Conservation (phyloP, 2,329 filamentous ascomycete genomes). For the Cercospora nicotianae region DNA sequence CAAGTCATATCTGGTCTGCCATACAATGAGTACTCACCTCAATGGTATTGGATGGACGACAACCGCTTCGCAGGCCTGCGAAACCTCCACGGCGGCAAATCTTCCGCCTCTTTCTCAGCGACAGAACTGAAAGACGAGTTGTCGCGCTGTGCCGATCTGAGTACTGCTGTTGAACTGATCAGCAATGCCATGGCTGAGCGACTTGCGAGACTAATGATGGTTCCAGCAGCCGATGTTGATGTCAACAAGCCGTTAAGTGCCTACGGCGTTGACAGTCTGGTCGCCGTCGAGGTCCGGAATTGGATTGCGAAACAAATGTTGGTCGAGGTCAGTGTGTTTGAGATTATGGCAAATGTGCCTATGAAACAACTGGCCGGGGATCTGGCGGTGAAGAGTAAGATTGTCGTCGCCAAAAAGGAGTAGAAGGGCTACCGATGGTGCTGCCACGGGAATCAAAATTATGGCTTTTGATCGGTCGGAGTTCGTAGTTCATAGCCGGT, state of each 20-base stretch:
- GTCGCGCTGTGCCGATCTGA: not conserved
- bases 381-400: not conserved
- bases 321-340: constrained; percentile 20
- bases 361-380: not conserved
- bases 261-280: constrained; percentile 23
- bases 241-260: constrained; percentile 13
- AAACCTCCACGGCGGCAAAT: not conserved
- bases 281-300: constrained; percentile 24
- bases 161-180: constrained; percentile 9
- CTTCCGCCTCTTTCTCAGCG: not conserved
- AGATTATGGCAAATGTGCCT: constrained; percentile 10
- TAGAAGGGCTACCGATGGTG: not conserved
- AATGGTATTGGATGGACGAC: constrained; percentile 19
- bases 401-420: not conserved
- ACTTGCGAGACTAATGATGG: constrained; percentile 12
- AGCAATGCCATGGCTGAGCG: constrained; percentile 14
- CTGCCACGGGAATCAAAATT: not conserved
- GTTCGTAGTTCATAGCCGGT: too few relatives aligned
- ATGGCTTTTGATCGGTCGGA: not conserved
- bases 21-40: constrained; percentile 9
- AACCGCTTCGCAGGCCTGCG: constrained; percentile 12
- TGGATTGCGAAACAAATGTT: constrained; percentile 21
- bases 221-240: constrained; percentile 18
- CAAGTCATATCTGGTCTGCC: constrained; percentile 14
- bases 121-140: constrained; percentile 11